Evolutionary conservation across 2,329 filamentous ascomycete species (phyloP).

Genomic region (Moelleriella libera): DNA sequence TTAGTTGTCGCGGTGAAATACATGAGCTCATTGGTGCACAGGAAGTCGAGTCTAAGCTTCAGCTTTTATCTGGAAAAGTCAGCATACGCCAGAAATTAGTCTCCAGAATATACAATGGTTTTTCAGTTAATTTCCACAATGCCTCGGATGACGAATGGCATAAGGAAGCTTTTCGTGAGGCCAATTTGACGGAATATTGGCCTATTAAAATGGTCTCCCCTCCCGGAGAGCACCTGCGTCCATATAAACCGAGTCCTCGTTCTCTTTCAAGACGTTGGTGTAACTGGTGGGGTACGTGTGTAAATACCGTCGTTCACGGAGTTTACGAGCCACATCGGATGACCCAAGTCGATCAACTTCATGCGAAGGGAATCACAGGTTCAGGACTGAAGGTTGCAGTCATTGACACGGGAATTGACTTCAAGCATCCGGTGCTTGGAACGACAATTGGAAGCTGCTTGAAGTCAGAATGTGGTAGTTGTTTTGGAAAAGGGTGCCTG

Average conservation of each 20-base stretch:
- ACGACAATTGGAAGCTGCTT: slow-evolving; percentile 9
- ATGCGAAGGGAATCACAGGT: slow-evolving; percentile 13
- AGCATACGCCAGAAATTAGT: background rate
- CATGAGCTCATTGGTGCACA: background rate
- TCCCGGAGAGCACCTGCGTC: background rate
- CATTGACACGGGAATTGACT: slow-evolving; percentile 30
- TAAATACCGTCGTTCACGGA: background rate
- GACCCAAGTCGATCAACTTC: background rate
- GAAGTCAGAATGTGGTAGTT: slow-evolving; percentile 20
- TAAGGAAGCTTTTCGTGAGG: background rate
- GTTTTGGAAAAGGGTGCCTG: slow-evolving; percentile 29
- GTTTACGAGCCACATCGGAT: background rate
- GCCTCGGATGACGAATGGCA: background rate
- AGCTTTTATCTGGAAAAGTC: background rate
- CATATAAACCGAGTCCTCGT: background rate
- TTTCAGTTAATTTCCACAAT: background rate
- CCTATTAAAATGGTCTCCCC: background rate
- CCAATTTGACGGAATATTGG: background rate
- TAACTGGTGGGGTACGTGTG: background rate
- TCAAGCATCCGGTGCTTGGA: slow-evolving; percentile 37
- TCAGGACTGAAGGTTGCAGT: slow-evolving; percentile 14
- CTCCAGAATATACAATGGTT: background rate
- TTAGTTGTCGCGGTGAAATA: background rate
- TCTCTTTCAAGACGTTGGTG: background rate
- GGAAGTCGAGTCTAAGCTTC: background rate